Conservation (phyloP, 1,139 yeast species). For the Pichia sp. region DNA sequence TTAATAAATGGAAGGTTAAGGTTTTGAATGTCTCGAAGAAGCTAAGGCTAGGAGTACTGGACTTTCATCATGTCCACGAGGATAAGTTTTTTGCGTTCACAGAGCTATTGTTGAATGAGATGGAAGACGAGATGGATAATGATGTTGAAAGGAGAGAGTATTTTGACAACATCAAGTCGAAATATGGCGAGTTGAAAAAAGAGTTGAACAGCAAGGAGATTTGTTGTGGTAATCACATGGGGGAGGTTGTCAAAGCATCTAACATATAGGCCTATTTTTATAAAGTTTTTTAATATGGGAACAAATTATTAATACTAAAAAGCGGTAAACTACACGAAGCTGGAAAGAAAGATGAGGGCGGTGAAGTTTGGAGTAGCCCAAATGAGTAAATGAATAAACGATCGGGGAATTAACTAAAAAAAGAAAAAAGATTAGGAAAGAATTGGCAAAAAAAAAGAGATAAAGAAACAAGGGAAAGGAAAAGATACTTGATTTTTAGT, state of each 20-base stretch:
- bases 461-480: neutral
- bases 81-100: constrained; percentile 16
- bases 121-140: constrained; percentile 10
- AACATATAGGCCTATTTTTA: neutral
- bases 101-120: constrained; percentile 19
- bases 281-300: neutral
- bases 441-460: neutral
- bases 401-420: neutral
- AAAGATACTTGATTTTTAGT: neutral
- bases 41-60: constrained; percentile 7
- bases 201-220: neutral
- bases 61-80: constrained; percentile 6
- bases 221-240: neutral
- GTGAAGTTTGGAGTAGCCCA: neutral
- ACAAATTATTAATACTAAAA: neutral
- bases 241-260: neutral
- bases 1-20: constrained; percentile 3
- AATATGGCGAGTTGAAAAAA: constrained; percentile 2
- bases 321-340: neutral
- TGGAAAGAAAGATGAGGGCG: neutral
- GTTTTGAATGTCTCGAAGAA: constrained; percentile 18
- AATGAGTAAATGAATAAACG: neutral
- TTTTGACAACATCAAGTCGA: neutral
- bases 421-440: neutral
- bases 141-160: constrained; percentile 9